Evolutionary conservation across 1,284 basidiomycete species (phyloP), one percentile per base, ranked within the genome.

Genomic region (Stygiomarasmius scandens): DNA sequence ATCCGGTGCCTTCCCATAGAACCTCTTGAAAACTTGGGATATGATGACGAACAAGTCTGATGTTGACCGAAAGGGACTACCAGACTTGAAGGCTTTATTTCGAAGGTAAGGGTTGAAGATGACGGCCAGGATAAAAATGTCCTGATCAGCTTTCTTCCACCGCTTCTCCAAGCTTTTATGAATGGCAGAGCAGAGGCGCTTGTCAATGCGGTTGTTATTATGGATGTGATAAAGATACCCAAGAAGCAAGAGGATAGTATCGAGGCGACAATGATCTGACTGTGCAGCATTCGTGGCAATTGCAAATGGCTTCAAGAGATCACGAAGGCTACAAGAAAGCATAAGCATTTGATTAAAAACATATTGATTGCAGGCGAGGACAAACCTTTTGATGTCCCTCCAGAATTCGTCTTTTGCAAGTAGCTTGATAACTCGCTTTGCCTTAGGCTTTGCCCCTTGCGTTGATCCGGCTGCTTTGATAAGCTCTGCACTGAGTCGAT

Each of bases 231-330:
- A 34, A 10, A 23, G 32, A 20, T 66, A 63, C 1, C 59, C 67
- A 12, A 71, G 66, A 2, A 63, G 66, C 1, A 67, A 50, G 3
- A 70, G 63, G 27, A 71, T 61, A 55, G 61, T 59, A 57, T 71
- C 66, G n/a, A 71, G 63, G 1, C 61, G 64, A 10, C 64, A 61
- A 29, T 63, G 49, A 27, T 63, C 48, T 14, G 62, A 62, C 54
- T 72, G 71, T 6, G 67, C 61, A 45, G 66, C 54, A 47, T 72
- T 68, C 8, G 63, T 60, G 2, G 70, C 67, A 46, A 71, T 62
- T 19, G 73, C 70, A 51, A 76, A 68, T 10, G 71, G 73, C 52
- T 71, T 67, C 12, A 76, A 64, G 52, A 67, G 63, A 10, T 46
- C n/a, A n/a, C n/a, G n/a, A n/a, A n/a, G n/a, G n/a, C n/a, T n/a